Base-by-base conservation (phyloP, 73 alveolate species). In the Tetrahymena elliotti region DNA sequence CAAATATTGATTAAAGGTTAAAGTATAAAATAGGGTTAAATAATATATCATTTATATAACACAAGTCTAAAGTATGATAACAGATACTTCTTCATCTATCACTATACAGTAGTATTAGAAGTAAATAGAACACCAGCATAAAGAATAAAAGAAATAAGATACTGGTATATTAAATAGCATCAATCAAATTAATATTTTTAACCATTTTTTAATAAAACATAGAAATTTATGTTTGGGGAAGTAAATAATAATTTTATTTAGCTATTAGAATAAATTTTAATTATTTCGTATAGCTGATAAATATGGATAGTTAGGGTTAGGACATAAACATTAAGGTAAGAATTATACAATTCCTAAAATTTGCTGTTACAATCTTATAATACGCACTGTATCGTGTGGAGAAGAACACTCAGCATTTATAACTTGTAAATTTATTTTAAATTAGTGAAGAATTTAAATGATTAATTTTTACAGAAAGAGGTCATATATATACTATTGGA, bases 381-480 rank as follows among this genome's bases (percentile, higher is more conserved):
- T 97, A 31, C 84, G 93, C 27, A 52, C 94, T 4, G 52, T 97
- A 33, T 94, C 98, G 35, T 97, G 98, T 94, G 98, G 98, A 6
- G 83, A 83, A 16, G 84, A 95, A 12, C 98, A 97, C 38, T 83
- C 96, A 38, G 94, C 93, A 35, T 96, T 97, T 38, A 93, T 97
- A 7, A 52, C 96, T 11, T 38, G 92, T 39, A 18, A 83, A 10
- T 3, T 27, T 18, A 36, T 27, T 68, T 27, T 0, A 68, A 27
- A 6, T 68, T 18, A 31, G n/a, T 1, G 33, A 0, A n/a, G n/a
- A 68, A 27, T 68, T 4, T 27, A 4, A n/a, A n/a, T 68, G 16
- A 18, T 3, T 31, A 27, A 6, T 53, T 33, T 93, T 40, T 93
- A 96, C 16, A 68, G 88, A 68, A 31, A 68, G 88, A 41, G 96